A percentile compares a stretch with the other conserved stretches of the same genome.
These are phyloP conservation scores for Lentinula sp. DNA, from an alignment of 768 basidiomycete species.

Conservation along the genomic window DNA sequence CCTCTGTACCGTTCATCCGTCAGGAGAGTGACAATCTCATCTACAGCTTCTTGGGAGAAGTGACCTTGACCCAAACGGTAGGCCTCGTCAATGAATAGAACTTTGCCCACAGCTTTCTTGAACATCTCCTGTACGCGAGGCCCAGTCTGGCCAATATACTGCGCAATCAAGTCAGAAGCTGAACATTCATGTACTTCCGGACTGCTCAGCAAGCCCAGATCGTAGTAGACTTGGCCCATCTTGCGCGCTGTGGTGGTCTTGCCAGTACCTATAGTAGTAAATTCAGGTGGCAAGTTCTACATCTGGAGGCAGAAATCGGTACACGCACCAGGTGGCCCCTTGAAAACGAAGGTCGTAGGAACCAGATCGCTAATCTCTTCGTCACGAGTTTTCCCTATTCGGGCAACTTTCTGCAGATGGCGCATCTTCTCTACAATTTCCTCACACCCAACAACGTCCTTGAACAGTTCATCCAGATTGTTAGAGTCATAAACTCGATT, in stretches of 20 bases:
- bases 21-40: conserved; percentile 53
- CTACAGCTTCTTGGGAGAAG: conserved; percentile 67
- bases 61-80: conserved; percentile 56
- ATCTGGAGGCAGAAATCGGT: not conserved
- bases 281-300: not conserved
- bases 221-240: conserved; percentile 44
- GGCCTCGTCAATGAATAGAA: conserved; percentile 70
- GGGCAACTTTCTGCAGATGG: conserved; percentile 47
- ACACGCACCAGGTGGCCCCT: conserved; percentile 58
- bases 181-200: conserved; percentile 61
- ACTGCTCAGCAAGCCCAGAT: conserved; percentile 44
- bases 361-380: conserved; percentile 44
- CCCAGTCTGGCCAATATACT: conserved; percentile 69
- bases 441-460: conserved; percentile 58
- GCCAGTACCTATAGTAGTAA: conserved; percentile 33
- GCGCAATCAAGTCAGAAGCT: conserved; percentile 61
- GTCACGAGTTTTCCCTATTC: conserved; percentile 30
- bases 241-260: conserved; percentile 49
- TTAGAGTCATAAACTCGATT: conserved; percentile 41
- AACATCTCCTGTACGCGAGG: conserved; percentile 56
- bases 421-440: conserved; percentile 42
- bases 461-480: conserved; percentile 52
- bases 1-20: conserved; percentile 32
- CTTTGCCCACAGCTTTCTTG: conserved; percentile 59
- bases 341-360: conserved; percentile 68